These are phyloP conservation scores for Phaeoacremonium minimum DNA, from an alignment of 2,329 filamentous ascomycete species.

Conservation along the genomic window DNA sequence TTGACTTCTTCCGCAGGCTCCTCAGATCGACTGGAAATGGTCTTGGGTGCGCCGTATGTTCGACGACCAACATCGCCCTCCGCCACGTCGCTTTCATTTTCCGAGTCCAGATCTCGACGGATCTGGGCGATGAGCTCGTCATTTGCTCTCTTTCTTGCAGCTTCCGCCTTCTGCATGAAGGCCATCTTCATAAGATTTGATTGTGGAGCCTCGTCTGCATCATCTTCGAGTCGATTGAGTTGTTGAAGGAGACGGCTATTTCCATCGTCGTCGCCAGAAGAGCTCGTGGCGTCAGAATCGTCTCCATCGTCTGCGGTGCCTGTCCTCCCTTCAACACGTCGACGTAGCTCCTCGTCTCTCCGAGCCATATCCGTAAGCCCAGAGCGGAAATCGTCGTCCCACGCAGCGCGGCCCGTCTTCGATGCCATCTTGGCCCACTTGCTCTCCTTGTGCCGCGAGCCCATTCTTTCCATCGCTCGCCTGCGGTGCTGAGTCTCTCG, in stretches of 20 bases:
- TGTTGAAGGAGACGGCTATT: conserved; percentile 43
- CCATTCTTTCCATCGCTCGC: conserved; percentile 80
- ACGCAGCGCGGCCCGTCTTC: conserved; percentile 72
- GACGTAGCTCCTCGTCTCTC: conserved; percentile 75
- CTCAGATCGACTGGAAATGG: conserved; percentile 23
- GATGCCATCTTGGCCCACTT: conserved; percentile 88
- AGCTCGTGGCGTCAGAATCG: conserved; percentile 47
- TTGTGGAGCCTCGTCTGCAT: conserved; percentile 47
- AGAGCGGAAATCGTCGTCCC: conserved; percentile 82
- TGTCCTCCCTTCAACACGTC: conserved; percentile 69
- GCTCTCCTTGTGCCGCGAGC: conserved; percentile 78
- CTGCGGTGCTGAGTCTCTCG: conserved; percentile 64
- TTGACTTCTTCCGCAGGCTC: conserved; percentile 14
- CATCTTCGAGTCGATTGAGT: conserved; percentile 37
- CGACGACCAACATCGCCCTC: conserved; percentile 63
- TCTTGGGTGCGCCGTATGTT: conserved; percentile 53
- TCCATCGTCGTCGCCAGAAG: conserved; percentile 54
- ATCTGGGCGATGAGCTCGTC: conserved; percentile 71
- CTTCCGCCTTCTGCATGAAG: conserved; percentile 91
- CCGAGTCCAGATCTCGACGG: conserved; percentile 65
- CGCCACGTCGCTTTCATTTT: conserved; percentile 44
- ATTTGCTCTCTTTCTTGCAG: conserved; percentile 71
- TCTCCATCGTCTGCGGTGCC: conserved; percentile 22
- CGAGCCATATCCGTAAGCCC: conserved; percentile 78
- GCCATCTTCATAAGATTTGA: conserved; percentile 78